Conservation (phyloP, 176 grass and related monocot species). For the Oryza longistaminata region DNA sequence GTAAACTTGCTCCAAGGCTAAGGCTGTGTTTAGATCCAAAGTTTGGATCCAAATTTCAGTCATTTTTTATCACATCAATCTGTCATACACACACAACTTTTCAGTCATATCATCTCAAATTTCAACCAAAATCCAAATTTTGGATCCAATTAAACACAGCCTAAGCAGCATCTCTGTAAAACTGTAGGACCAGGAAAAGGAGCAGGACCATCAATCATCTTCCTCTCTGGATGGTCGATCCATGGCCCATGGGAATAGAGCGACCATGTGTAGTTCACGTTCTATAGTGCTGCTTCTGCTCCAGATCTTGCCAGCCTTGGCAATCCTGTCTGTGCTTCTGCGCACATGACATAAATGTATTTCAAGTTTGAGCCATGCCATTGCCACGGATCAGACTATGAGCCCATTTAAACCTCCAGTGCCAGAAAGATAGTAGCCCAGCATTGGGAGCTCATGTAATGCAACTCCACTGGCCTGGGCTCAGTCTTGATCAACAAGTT, state of each 20-base stretch:
- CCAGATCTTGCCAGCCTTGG: neutral
- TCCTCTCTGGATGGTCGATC: neutral
- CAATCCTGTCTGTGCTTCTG: neutral
- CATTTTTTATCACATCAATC: no score
- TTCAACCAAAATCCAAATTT: no score
- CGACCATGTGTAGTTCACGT: neutral
- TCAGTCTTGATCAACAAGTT: neutral
- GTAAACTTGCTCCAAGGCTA: neutral
- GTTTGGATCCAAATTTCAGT: no score
- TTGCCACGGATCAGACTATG: neutral
- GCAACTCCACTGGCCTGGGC: neutral
- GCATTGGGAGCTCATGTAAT: neutral
- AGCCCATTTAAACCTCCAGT: neutral
- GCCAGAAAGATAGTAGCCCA: neutral
- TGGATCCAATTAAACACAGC: no score
- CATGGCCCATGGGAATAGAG: neutral
- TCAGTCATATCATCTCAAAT: no score
- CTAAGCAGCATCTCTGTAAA: neutral
- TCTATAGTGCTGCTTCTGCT: neutral
- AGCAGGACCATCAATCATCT: no score
- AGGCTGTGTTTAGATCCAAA: no score
- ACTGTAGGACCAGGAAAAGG: no score
- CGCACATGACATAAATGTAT: neutral
- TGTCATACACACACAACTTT: no score
- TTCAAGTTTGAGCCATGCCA: neutral